Percentiles rank a stretch among this genome's conserved stretches.
These are phyloP conservation scores for Mortierella sp. DNA, from an alignment of 371 early-diverging fungal species.

Conservation along the genomic window DNA sequence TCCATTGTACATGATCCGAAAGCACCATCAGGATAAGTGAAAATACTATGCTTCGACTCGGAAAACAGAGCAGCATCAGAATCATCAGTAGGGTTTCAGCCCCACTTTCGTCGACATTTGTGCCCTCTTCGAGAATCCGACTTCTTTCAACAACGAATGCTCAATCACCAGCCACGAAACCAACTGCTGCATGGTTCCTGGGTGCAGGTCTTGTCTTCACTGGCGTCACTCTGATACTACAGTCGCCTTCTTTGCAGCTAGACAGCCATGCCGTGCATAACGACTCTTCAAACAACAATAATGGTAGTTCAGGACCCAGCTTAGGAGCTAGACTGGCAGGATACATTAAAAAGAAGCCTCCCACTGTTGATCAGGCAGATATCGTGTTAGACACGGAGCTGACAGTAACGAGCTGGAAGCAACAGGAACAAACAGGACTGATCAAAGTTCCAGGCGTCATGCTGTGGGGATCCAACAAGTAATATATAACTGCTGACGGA, in stretches of 20 bases:
- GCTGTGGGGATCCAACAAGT: constrained; percentile 60
- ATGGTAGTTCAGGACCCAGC: neutral
- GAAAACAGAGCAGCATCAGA: constrained; percentile 19
- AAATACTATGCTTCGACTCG: constrained; percentile 49
- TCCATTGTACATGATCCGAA: too few species aligned
- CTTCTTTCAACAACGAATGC: constrained; percentile 17
- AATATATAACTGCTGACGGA: neutral
- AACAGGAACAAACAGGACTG: constrained; percentile 50
- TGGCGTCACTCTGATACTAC: constrained; percentile 30
- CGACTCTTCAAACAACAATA: constrained; percentile 15
- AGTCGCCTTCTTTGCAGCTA: constrained; percentile 32
- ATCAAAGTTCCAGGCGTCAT: constrained; percentile 45
- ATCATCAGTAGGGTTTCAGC: constrained; percentile 7
- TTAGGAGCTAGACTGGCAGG: constrained; percentile 22
- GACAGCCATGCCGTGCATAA: constrained; percentile 13
- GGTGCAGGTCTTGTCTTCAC: constrained; percentile 45
- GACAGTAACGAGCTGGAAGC: constrained; percentile 56
- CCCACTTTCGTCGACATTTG: neutral
- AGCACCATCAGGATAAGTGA: too few species aligned
- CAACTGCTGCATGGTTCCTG: constrained; percentile 21
- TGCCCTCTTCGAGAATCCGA: neutral
- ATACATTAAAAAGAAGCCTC: constrained; percentile 18
- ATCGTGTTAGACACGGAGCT: constrained; percentile 44
- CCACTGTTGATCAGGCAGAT: constrained; percentile 25
- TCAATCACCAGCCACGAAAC: constrained; percentile 1